Base-by-base conservation (phyloP, 495 filamentous ascomycete genomes). In the Tirmania nivea region DNA sequence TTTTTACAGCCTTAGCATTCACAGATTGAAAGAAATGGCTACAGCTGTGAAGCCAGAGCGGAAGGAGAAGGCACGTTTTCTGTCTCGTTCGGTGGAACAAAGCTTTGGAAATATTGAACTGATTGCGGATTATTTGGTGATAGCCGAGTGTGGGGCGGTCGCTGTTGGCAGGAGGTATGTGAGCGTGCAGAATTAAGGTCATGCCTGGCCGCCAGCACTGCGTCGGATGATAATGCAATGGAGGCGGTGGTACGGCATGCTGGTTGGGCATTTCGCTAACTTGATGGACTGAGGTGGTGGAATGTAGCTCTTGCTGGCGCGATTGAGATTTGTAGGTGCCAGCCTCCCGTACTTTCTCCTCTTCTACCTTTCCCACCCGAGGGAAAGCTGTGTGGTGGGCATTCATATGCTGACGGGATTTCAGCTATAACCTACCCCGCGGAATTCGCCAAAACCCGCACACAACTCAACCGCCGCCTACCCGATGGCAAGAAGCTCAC, bases 371-470 rank as follows among this genome's bases (percentile, higher is more conserved):
- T 21, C 35, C 59, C 34, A 17, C 56, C 9, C 42, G 14, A 10
- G 3, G 1, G 10, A 56, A 20, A 49, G 35, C 50, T 42, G 35
- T 54, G 48, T 55, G 25, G 47, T 35, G 45, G 39, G 50, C 16
- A 39, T 19, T 7, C 53, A 19, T 39, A 14, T n/a, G 48, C 54
- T 58, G 47, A 50, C 1, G 14, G 8, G 1, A 48, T 48, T 50
- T n/a, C 59, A 92, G 80, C 86, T 54, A 94, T 97, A 61, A 95
- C 90, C 54, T 97, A 97, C 70, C 90, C 90, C 49, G 89, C 89
- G 60, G 90, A 97, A 68, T 97, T 96, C 67, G 90, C 89, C 54
- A 97, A 97, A 69, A 97, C 90, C 48, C 74, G 90, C 53, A 83
- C 83, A 52, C 90, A 97, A 67, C 81, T 97, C 60, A 96, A 97